phyloP scores from a whole-genome alignment of 2,329 filamentous ascomycete genomes.

The Claviceps fusiformis region DNA sequence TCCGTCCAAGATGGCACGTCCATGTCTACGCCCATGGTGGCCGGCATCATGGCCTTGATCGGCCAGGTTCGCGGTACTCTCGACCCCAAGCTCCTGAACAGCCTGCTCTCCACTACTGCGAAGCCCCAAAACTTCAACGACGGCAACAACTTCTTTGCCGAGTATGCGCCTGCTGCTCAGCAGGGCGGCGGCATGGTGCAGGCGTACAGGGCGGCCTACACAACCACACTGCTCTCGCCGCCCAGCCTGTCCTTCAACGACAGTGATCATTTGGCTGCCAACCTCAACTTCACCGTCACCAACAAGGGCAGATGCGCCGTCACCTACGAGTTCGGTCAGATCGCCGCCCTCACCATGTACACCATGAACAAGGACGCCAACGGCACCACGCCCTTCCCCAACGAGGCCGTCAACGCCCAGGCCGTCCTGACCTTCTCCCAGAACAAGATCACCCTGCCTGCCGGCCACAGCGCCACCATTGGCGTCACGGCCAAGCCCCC shows the following conservation, averaged over 20 bases:
- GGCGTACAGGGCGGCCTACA: conserved; percentile 43
- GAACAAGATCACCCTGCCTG: conserved; percentile 2
- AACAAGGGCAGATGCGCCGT: conserved; percentile 36
- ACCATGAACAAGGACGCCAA: conserved; percentile 31
- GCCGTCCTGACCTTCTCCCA: conserved; percentile 18
- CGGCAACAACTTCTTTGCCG: conserved; percentile 19
- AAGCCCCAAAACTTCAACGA: conserved; percentile 36
- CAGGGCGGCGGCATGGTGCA: conserved; percentile 48
- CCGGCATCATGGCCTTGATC: conserved; percentile 41
- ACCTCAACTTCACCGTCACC: conserved; percentile 38
- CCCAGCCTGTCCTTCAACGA: conserved; percentile 53
- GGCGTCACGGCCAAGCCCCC: conserved; percentile 11
- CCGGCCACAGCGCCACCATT: conserved; percentile 25
- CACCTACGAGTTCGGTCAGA: conserved; percentile 38
- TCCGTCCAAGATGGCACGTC: conserved; percentile 42
- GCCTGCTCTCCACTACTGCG: conserved; percentile 32
- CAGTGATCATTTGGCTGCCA: conserved; percentile 38
- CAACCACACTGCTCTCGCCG: conserved; percentile 37
- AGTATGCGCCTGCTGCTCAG: conserved; percentile 42
- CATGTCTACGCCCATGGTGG: conserved; percentile 45
- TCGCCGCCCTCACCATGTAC: conserved; percentile 39
- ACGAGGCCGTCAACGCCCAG: conserved; percentile 25
- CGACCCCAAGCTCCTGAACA: conserved; percentile 27
- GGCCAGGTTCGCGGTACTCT: conserved; percentile 37
- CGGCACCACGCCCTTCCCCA: conserved; percentile 33